Evolutionary conservation across 345 rosid genomes (phyloP).

Genomic region (Dimocarpus longan): DNA sequence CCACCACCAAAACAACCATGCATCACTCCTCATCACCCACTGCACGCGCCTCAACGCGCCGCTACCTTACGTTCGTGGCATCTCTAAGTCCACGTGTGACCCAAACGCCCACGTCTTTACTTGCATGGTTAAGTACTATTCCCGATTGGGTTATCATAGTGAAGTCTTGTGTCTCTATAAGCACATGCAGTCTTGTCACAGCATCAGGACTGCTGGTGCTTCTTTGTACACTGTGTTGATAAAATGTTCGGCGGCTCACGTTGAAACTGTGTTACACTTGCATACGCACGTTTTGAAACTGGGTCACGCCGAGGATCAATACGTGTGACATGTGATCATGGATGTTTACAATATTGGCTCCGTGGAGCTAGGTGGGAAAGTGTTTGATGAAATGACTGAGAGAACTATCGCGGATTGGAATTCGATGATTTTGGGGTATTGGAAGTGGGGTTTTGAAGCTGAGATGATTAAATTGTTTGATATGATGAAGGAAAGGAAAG

Average conservation of each 20-base stretch:
- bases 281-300: constrained; percentile 41
- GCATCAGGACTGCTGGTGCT: constrained; percentile 31
- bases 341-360: constrained; percentile 27
- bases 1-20: constrained; percentile 35
- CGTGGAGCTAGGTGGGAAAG: constrained; percentile 35
- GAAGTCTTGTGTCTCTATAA: constrained; percentile 31
- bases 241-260: constrained; percentile 36
- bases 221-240: constrained; percentile 39
- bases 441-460: constrained; percentile 37
- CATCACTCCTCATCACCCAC: constrained; percentile 27
- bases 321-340: constrained; percentile 43
- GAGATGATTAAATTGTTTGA: constrained; percentile 42
- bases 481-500: constrained; percentile 37
- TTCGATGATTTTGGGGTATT: constrained; percentile 52
- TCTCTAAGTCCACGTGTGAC: constrained; percentile 24
- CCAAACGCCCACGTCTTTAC: constrained; percentile 26
- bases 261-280: constrained; percentile 38
- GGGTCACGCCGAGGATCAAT: constrained; percentile 33
- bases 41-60: constrained; percentile 43
- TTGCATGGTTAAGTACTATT: constrained; percentile 33
- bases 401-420: constrained; percentile 49
- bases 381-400: constrained; percentile 65
- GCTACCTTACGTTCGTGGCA: constrained; percentile 22
- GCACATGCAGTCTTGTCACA: constrained; percentile 15
- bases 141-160: constrained; percentile 20